Evolutionary conservation across 495 filamentous ascomycete species (phyloP), one percentile per base, ranked within the genome.

Genomic region (Staphylotrichum longicolle): DNA sequence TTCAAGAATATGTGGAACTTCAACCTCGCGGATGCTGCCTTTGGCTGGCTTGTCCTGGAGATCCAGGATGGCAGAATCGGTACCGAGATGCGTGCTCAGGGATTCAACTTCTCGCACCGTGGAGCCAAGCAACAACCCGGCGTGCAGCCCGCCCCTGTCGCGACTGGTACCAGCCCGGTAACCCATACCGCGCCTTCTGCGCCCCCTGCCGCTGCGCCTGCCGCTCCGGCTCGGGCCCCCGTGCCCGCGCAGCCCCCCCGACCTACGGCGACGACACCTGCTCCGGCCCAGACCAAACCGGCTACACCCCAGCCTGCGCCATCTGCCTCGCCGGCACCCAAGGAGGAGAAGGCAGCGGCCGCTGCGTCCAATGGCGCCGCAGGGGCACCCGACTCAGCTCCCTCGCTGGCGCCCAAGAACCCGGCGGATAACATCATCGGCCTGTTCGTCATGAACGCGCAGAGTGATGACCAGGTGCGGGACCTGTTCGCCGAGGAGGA

Each of bases 1-100:
- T 99, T 99, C 81, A 99, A 99, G 81, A 99, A 99, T 68, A 98
- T 98, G 95, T 99, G 94, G 94, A 99, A 99, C 77, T 99, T 99
- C 78, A 99, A 99, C 73, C 76, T 99, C 53, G 94, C 94, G 27
- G 94, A 99, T 77, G 94, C 94, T 41, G 95, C 94, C 11, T 99
- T 96, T 72, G 94, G 94, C 49, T 98, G 89, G 81, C 80, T 99
- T 54, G 92, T 98, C 14, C 77, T 99, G 60, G 94, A 99, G 67
- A 85, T 99, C 48, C 93, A 98, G 69, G 87, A 86, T 68, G 94
- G 94, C 30, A 83, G 95, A 46, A 99, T 99, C 66, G 94, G 91
- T 10, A 98, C 94, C 1, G 94, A 98, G 75, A 99, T 98, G 93
- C 84, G 91, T 63, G 95, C 94, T 11, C 94, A 98, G 71, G 94